Base-by-base conservation (phyloP, 2,329 filamentous ascomycete species). In the Bipolaris cookei region DNA sequence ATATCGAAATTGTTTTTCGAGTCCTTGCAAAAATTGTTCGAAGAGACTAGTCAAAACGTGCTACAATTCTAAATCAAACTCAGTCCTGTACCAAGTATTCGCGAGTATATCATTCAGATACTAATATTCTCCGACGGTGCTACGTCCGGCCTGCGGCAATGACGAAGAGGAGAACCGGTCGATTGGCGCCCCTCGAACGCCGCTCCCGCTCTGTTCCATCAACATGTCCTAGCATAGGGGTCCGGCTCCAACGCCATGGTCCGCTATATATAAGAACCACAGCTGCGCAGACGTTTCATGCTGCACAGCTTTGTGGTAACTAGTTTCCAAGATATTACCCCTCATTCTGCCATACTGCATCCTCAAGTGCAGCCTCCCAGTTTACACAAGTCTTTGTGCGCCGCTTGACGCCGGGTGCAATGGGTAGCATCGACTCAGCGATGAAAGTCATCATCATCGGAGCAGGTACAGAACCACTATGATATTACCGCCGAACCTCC, bases 371-470 rank as follows among this genome's bases (percentile, higher is more conserved):
- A 8, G n/a, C 13, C 10, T 41, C 20, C 14, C 28, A 14, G 8
- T 13, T 14, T 21, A 35, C 7, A 38, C 2, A 3, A n/a, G 16
- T 11, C 6, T 13, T n/a, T 13, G 34, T n/a, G 6, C 23, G 11
- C 16, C 6, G 7, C 5, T 13, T 10, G 30, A 37, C 32, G 18
- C 13, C 35, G 23, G 28, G 28, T 13, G 46, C 30, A 1, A 61
- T 59, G 21, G 46, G 50, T 32, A 54, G 30, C 38, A 46, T 51
- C 4, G 49, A 53, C 37, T 30, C n/a, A 13, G 11, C 39, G 5
- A 64, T 69, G 57, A 69, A 64, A 30, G 64, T 69, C 6, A 54
- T 70, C n/a, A 55, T 70, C 11, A 64, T 70, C 6, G 68, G 68
- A 39, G 68, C 68, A 54, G 68, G 68, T 69, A 44, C n/a, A 13